phyloP scores from a whole-genome alignment of 768 basidiomycete species.

The Mycena venus region DNA sequence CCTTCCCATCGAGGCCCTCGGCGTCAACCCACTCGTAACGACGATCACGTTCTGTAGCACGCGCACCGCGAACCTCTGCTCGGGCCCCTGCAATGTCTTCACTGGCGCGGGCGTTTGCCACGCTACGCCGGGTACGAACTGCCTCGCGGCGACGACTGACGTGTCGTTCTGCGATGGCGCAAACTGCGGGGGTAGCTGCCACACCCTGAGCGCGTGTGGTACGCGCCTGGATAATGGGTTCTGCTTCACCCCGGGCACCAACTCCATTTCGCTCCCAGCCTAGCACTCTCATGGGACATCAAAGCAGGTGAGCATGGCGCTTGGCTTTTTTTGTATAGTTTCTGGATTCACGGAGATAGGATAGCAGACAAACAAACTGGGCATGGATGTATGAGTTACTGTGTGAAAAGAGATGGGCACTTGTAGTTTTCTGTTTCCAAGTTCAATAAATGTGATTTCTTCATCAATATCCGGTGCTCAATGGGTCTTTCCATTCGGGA shows the following conservation, averaged over 20 bases:
- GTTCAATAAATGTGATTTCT: no score
- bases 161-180: conserved; percentile 44
- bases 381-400: no score
- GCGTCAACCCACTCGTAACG: conserved; percentile 9
- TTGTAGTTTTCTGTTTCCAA: no score
- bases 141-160: conserved; percentile 45
- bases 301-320: no score
- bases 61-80: conserved; percentile 40
- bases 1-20: no score
- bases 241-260: conserved; percentile 47
- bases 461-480: no score
- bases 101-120: conserved; percentile 44
- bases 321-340: no score
- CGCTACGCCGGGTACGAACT: conserved; percentile 44
- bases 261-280: conserved; percentile 37
- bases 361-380: no score
- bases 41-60: conserved; percentile 46
- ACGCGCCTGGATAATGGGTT: conserved; percentile 40
- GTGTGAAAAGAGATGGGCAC: no score
- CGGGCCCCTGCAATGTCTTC: conserved; percentile 48
- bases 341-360: no score
- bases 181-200: conserved; percentile 43
- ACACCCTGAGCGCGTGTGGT: conserved; percentile 36
- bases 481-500: no score
- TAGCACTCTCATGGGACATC: not conserved